A percentile compares a stretch with the other conserved stretches of the same genome.
Evolutionary conservation across 2,329 filamentous ascomycete genomes (phyloP).

Genomic region (Penicillium sp.): DNA sequence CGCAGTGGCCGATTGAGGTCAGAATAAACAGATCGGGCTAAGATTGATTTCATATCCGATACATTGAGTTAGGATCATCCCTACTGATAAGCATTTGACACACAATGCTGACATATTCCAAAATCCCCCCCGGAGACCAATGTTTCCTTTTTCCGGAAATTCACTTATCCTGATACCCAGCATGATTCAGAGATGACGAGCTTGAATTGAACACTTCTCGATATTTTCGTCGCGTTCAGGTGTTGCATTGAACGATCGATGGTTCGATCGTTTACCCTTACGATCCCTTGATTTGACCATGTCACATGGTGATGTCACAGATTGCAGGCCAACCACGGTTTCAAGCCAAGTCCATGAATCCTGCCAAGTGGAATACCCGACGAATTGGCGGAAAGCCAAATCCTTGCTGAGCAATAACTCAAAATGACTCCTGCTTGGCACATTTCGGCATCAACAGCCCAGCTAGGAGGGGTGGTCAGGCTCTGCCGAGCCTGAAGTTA

Average conservation of each 20-base stretch:
- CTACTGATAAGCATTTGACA: constrained; percentile 5
- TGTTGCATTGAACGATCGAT: not conserved
- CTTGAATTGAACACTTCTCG: not conserved
- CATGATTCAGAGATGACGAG: not conserved
- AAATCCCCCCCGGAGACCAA: not conserved
- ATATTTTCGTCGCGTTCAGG: not conserved
- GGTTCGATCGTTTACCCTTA: not conserved
- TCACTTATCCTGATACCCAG: not conserved
- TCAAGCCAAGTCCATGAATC: not conserved
- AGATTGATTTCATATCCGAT: not conserved
- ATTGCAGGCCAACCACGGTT: not conserved
- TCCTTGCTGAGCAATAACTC: not conserved
- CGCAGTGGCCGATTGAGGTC: not conserved
- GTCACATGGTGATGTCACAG: constrained; percentile 9
- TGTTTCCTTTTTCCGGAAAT: not conserved
- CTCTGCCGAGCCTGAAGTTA: not conserved
- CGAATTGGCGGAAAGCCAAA: not conserved
- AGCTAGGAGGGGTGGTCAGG: not conserved
- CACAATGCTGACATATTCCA: constrained; percentile 1
- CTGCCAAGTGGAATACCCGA: not conserved
- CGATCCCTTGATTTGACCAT: not conserved
- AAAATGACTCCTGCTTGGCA: not conserved
- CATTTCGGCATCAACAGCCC: not conserved
- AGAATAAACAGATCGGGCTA: not conserved
- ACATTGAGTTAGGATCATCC: constrained; percentile 6